A percentile compares a stretch with the other conserved stretches of the same genome.
Evolutionary conservation across 2,329 filamentous ascomycete species (phyloP).

Genomic region (Epichloe sp.): DNA sequence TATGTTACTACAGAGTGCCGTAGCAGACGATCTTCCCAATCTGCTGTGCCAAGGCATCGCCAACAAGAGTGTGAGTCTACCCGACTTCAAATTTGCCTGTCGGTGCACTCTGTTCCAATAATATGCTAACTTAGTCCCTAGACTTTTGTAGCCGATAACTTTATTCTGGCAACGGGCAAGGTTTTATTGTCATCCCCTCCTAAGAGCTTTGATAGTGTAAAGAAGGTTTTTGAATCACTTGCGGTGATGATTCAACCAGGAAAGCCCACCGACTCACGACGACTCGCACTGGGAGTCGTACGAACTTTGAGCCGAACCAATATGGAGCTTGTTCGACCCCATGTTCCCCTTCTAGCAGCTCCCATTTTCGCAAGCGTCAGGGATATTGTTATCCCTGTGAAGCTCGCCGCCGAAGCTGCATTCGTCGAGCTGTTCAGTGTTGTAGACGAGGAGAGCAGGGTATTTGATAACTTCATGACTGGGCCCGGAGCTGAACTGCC

Average conservation of each 20-base stretch:
- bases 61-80: conserved; percentile 53
- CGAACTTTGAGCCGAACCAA: conserved; percentile 73
- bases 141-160: conserved; percentile 79
- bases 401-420: conserved; percentile 85
- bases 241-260: conserved; percentile 65
- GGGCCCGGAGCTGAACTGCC: conserved; percentile 53
- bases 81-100: conserved; percentile 8
- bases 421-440: conserved; percentile 87
- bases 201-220: conserved; percentile 63
- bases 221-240: conserved; percentile 63
- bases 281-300: conserved; percentile 73
- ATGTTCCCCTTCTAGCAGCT: conserved; percentile 66
- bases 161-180: conserved; percentile 80
- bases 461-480: conserved; percentile 85
- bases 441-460: conserved; percentile 68
- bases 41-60: conserved; percentile 68
- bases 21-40: conserved; percentile 62
- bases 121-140: conserved; percentile 20
- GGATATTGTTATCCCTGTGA: conserved; percentile 86
- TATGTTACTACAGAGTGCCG: conserved; percentile 49
- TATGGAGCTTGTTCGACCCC: conserved; percentile 68
- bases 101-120: not conserved
- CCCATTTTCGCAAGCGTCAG: conserved; percentile 83
- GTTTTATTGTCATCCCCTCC: conserved; percentile 60
- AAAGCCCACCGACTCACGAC: conserved; percentile 66